Evolutionary conservation across 306 rosid genomes (phyloP).

Genomic region (Hylodesmum podocarpum): DNA sequence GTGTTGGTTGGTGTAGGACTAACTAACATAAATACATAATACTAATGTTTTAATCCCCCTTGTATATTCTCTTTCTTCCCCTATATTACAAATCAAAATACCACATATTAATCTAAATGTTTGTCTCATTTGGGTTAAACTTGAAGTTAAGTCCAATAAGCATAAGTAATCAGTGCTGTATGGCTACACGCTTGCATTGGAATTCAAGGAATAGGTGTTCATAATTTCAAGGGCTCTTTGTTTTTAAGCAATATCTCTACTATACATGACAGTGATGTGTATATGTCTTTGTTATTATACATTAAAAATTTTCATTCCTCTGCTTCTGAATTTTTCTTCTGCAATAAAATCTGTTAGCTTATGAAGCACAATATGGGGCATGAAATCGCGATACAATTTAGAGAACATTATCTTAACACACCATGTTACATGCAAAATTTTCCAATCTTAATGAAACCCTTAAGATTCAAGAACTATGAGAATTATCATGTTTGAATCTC

Average conservation of each 20-base stretch:
- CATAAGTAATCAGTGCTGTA: slow-evolving; percentile 25
- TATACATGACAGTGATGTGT: slow-evolving; percentile 40
- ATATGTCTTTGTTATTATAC: background rate
- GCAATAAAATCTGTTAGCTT: background rate
- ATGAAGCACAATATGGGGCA: background rate
- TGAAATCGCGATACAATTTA: background rate
- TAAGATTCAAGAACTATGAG: background rate
- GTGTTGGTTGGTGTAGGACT: slow-evolving; percentile 23
- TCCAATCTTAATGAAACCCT: background rate
- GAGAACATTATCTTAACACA: background rate
- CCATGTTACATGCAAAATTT: background rate
- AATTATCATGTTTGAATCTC: background rate
- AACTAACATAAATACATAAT: slow-evolving; percentile 12
- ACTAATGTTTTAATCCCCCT: background rate
- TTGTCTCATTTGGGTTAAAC: slow-evolving; percentile 37
- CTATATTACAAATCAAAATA: background rate
- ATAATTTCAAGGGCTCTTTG: slow-evolving; percentile 46
- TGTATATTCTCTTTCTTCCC: background rate
- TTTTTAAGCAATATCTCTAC: slow-evolving; percentile 52
- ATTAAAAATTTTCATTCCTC: background rate
- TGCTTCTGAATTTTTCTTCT: slow-evolving; percentile 3
- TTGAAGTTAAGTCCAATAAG: slow-evolving; percentile 42
- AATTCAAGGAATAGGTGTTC: slow-evolving; percentile 57
- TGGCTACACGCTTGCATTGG: slow-evolving; percentile 64
- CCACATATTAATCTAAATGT: background rate